Evolutionary conservation across 345 rosid genomes (phyloP), one percentile per base, ranked within the genome.

Genomic region (Draba incana): DNA sequence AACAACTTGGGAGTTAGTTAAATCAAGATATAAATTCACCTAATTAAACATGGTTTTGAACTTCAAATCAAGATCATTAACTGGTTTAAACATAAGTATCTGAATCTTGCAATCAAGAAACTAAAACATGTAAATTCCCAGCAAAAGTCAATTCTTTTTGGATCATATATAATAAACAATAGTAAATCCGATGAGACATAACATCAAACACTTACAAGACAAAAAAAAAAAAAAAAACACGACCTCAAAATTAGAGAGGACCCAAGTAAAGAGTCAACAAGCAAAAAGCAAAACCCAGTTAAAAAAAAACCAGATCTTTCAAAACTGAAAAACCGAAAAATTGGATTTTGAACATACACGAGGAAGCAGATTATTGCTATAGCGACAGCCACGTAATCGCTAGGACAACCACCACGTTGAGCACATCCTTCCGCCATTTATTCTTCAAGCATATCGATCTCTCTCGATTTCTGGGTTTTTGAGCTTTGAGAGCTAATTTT

Each of bases 391-490:
- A 86, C 56, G 84, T 88, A 92, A 78, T 92, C 97, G 72, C 81
- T 82, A 72, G 96, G 92, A 48, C 97, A 92, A 74, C 97, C 98
- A 39, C 97, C 97, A 52, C n/a, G 42, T 44, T 28, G 35, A 12
- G 85, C 91, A 57, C 96, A 86, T 74, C 72, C 64, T 66, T 55
- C 48, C 51, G 80, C 79, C 90, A 83, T 86, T 86, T 16, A 43
- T 63, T 43, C 57, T 50, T 53, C 56, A 35, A 71, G 74, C 64
- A 59, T 64, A 33, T 66, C 50, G 38, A 43, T 56, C 6, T 58
- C 62, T 30, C 56, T 57, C 48, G 25, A 44, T 43, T 43, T 76
- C 58, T 69, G 69, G 44, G 65, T 45, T 74, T 74, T 46, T 45
- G 24, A 0, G 37, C 1, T 33, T 71, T 64, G 43, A 64, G 66